Base-by-base conservation (phyloP, 2,329 filamentous ascomycete genomes). In the Pseudocercospora ulei region DNA sequence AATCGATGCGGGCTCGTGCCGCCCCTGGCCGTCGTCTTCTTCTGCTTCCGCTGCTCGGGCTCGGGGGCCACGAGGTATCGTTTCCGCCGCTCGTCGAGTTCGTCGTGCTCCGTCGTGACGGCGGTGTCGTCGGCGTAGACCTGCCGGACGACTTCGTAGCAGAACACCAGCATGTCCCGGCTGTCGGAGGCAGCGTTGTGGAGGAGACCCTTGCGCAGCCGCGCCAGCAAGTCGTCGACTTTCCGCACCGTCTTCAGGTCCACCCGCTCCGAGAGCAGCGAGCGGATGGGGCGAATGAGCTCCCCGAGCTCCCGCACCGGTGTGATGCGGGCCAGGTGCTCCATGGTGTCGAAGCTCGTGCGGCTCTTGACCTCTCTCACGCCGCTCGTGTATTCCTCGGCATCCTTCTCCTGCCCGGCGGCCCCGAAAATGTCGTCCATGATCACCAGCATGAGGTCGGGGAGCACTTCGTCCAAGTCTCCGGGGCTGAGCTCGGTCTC, bases 361-460 rank as follows among this genome's bases (percentile, higher is more conserved):
- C 83, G 95, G 62, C 83, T 90, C 67, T 94, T 96, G 40, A 98
- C 80, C 64, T 98, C 90, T 62, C 92, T 94, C 80, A 92, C 95
- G 62, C 88, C 82, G 58, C 78, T 94, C 39, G 81, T 80, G 59
- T 98, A 98, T 37, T 87, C 90, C 53, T 95, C 86, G 0, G 88
- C 88, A 54, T 98, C 90, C 62, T 98, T 98, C 57, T 98, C 88
- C 63, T 94, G 82, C 1, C 90, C 90, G 20, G 82, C 81, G 4
- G 78, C 76, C 18, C 92, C 92, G 56, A 98, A 98, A 7, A 92
- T 90, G 57, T 98, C 92, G 55, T 98, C 90, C 83, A 98, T 90
- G 48, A 96, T 80, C 27, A 98, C 76, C 1, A 76, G 72, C 29
- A 92, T 78, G 27, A 96, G 77, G 7, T 80, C 72, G 2, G 73